Evolutionary conservation across 1,284 basidiomycete species (phyloP), one percentile per base, ranked within the genome.

Genomic region (Marasmius tenuissimus): DNA sequence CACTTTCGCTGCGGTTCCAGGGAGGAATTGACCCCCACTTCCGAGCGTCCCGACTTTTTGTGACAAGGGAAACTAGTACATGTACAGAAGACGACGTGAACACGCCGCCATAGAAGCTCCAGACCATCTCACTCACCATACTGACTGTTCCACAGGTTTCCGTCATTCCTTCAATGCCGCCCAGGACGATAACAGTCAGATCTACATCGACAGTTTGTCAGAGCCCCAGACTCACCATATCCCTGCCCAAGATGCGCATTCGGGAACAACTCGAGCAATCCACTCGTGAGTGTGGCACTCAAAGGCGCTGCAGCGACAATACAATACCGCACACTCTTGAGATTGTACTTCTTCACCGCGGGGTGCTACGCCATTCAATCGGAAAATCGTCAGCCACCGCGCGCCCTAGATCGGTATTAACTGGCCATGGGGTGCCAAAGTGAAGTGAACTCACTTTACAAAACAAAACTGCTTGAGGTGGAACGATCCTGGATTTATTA

Each of bases 281-380:
- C 78, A 53, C 72, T 61, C 6, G 75, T 82, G 14, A 86, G 76
- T 65, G 83, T 82, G 0, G 76, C 70, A 22, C 81, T 81, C 5
- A 88, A 73, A 4, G 86, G 86, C 0, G 86, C 86, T 0, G 86
- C 86, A 5, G 85, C 86, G 12, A 77, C 74, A 70, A 86, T 78
- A 59, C 79, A 73, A 64, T 78, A 76, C 34, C 78, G 76, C 35
- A 87, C 71, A 54, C 76, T 76, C 59, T 76, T 80, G 10, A 88
- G 73, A 66, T 87, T 80, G 68, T 82, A 84, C 50, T 82, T 78
- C 64, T 81, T 77, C 20, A 79, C 76, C 18, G 75, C 76, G 4
- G 84, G 84, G 67, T 82, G 76, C 77, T 85, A 59, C 10, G 4
- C 20, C n/a, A n/a, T n/a, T n/a, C n/a, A n/a, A n/a, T n/a, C n/a